Base-by-base conservation (phyloP, 768 basidiomycete genomes). In the Chiua virens region DNA sequence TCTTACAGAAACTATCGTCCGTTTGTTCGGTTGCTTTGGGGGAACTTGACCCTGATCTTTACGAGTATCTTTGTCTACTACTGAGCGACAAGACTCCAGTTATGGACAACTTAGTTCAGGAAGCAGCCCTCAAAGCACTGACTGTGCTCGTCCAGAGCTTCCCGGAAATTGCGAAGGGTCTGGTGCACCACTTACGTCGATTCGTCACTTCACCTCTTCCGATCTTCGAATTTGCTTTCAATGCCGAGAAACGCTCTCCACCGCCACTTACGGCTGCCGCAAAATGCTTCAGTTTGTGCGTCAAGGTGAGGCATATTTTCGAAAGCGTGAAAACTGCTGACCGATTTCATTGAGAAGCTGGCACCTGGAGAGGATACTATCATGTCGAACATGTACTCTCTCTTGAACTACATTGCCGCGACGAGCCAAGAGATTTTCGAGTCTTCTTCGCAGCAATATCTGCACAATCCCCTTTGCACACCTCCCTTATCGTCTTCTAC, bases 331-430 rank as follows among this genome's bases (percentile, higher is more conserved):
- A 37, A 44, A 18, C 9, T 52, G 15, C 36, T 54, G 20, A 39
- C 22, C 39, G 25, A 57, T 42, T 56, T 50, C 21, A 44, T 54
- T 10, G 34, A 38, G 35, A 53, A 93, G 91, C 75, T 92, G 35
- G 85, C 89, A 15, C 87, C 89, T 15, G 90, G 89, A 38, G 89
- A 93, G 57, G 93, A 94, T 63, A 79, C 93, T 34, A 79, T 90
- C 64, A 86, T 94, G 81, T 98, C 95, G 4, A 92, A 94, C 58
- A 88, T 98, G 85, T 98, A 98, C 68, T 97, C 96, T 5, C 80
- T 98, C 13, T 78, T 98, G 53, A 98, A 98, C 65, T 89, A 90
- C 66, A 87, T 98, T 52, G 84, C 90, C 2, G 84, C 89, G 4
- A 85, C 91, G 3, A 87, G 85, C 73, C 89, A 88, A 63, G 89